phyloP scores from a whole-genome alignment of 1,139 yeast genomes.

The Magnusiomyces tetraspermus region DNA sequence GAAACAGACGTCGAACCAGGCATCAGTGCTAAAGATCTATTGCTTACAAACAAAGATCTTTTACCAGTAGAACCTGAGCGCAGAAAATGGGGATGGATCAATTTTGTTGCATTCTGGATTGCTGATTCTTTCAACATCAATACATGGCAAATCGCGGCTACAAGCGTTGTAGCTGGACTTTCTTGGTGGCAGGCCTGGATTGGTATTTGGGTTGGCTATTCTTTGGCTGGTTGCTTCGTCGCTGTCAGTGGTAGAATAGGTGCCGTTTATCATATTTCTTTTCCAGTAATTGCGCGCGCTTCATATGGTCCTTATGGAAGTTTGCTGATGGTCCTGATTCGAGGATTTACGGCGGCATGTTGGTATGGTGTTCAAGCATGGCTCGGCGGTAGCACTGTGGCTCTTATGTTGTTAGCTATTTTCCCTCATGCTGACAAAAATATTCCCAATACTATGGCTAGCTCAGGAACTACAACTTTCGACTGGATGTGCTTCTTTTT shows the following conservation, averaged over 20 bases:
- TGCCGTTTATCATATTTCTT: slow-evolving; percentile 32
- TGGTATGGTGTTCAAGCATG: slow-evolving; percentile 83
- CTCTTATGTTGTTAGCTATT: slow-evolving; percentile 41
- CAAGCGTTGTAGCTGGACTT: slow-evolving; percentile 64
- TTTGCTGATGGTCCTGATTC: slow-evolving; percentile 32
- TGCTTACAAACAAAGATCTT: slow-evolving; percentile 59
- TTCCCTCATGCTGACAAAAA: slow-evolving; percentile 34
- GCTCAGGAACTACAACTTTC: slow-evolving; percentile 52
- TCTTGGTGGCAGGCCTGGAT: slow-evolving; percentile 90
- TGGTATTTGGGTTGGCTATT: slow-evolving; percentile 54
- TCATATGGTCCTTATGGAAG: slow-evolving; percentile 35
- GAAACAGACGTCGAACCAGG: slow-evolving; percentile 21
- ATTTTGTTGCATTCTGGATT: slow-evolving; percentile 70
- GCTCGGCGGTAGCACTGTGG: slow-evolving; percentile 75
- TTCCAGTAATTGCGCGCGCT: slow-evolving; percentile 33
- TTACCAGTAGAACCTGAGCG: slow-evolving; percentile 59
- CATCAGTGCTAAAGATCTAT: slow-evolving; percentile 19
- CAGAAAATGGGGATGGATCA: slow-evolving; percentile 74
- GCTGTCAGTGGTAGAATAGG: slow-evolving; percentile 33
- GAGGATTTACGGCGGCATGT: slow-evolving; percentile 64
- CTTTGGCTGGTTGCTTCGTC: slow-evolving; percentile 28
- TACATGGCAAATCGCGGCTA: slow-evolving; percentile 86
- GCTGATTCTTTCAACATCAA: slow-evolving; percentile 82
- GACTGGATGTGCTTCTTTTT: slow-evolving; percentile 65
- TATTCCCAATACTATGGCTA: slow-evolving; percentile 39